A percentile compares a stretch with the other conserved stretches of the same genome.
These are phyloP conservation scores for Zygoascus hellenicus DNA, from an alignment of 1,139 yeast genomes.

Conservation along the genomic window DNA sequence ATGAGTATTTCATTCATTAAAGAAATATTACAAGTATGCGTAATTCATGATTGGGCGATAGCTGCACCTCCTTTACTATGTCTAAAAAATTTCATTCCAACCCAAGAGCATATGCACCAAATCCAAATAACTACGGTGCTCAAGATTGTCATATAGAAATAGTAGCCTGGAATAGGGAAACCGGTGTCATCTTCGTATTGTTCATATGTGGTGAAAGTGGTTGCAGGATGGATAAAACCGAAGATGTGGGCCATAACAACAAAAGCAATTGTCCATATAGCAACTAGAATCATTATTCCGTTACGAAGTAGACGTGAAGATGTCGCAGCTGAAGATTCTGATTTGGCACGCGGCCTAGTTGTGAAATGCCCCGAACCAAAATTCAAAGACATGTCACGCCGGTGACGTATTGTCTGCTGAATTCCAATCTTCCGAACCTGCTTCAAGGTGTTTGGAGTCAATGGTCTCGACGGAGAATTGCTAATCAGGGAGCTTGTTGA, in stretches of 20 bases:
- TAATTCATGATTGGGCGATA: not conserved
- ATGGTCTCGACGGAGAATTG: too few relatives aligned
- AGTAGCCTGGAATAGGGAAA: conserved; percentile 40
- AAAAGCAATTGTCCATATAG: conserved; percentile 27
- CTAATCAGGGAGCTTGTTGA: too few relatives aligned
- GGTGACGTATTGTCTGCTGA: conserved; percentile 14
- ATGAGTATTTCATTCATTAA: not conserved
- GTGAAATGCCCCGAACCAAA: conserved; percentile 5
- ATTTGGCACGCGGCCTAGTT: not conserved
- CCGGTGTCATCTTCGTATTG: conserved; percentile 33
- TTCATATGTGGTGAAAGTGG: conserved; percentile 9
- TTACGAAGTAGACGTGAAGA: not conserved
- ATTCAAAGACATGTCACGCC: conserved; percentile 12
- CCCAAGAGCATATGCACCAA: conserved; percentile 73
- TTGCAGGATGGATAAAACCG: conserved; percentile 21
- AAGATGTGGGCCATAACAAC: conserved; percentile 27
- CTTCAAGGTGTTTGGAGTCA: too few relatives aligned
- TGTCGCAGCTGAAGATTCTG: not conserved
- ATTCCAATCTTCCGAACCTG: not conserved
- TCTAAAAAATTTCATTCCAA: conserved; percentile 68
- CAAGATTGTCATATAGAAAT: conserved; percentile 48
- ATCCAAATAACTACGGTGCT: conserved; percentile 59
- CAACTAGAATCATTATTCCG: conserved; percentile 18
- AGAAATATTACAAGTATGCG: not conserved
- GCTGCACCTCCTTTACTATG: conserved; percentile 56